phyloP scores from a whole-genome alignment of 1,139 yeast genomes.

The Nadsonia starkeyi-henricii region DNA sequence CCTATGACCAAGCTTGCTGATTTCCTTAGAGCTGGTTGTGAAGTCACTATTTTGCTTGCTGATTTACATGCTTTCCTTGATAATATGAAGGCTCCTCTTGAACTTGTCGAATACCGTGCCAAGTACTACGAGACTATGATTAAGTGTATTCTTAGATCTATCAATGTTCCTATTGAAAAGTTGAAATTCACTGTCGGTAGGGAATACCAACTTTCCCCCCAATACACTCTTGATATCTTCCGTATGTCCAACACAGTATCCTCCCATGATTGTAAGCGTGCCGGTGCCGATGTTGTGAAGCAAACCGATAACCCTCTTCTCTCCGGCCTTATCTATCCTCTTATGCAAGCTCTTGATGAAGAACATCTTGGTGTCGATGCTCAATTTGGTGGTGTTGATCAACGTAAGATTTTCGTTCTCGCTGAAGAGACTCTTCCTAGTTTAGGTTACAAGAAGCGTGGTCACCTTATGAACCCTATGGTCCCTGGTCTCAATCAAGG shows the following conservation, averaged over 20 bases:
- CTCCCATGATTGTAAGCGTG: conserved; percentile 94
- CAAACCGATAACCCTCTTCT: conserved; percentile 90
- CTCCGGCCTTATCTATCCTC: conserved; percentile 89
- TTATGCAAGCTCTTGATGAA: conserved; percentile 98
- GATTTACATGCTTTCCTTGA: conserved; percentile 95
- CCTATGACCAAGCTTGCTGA: conserved; percentile 96
- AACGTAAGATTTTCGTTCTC: conserved; percentile 90
- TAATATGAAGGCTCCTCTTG: conserved; percentile 96
- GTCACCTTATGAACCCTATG: conserved; percentile 97
- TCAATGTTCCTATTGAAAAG: conserved; percentile 84
- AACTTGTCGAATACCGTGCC: conserved; percentile 78
- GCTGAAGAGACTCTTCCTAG: conserved; percentile 88
- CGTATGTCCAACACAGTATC: conserved; percentile 69
- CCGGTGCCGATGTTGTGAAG: conserved; percentile 98
- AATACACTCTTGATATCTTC: conserved; percentile 82
- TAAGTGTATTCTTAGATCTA: conserved; percentile 70
- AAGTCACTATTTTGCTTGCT: conserved; percentile 85
- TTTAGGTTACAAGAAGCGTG: conserved; percentile 91
- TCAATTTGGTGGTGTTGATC: conserved; percentile 98
- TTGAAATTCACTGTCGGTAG: conserved; percentile 78
- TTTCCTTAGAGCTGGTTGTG: conserved; percentile 90
- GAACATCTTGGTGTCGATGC: conserved; percentile 79
- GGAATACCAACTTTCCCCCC: conserved; percentile 63
- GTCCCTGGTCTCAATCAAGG: conserved; percentile 96
- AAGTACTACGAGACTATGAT: conserved; percentile 73